Evolutionary conservation across 2,329 filamentous ascomycete species (phyloP), one percentile per base, ranked within the genome.

Genomic region (Exophiala mesophila): DNA sequence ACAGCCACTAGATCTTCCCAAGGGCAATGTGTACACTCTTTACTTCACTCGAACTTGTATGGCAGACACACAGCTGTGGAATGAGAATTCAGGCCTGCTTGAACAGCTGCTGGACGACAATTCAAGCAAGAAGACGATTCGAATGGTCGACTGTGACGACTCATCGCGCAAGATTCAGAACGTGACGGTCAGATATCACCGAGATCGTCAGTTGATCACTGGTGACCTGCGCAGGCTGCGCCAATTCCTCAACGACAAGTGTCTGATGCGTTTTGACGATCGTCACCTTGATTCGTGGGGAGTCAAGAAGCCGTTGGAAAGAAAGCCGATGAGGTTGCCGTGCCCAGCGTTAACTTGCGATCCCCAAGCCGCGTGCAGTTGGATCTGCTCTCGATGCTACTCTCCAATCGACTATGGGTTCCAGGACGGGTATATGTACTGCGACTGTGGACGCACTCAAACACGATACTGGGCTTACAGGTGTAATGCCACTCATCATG

Each of bases 351-450:
- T 12, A 2, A 12, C 42, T 3, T 68, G 63, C 39, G 39, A 49
- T 19, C 24, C 35, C 12, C 40, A 33, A 3, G 36, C 15, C 12
- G 9, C 26, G 33, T 43, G 33, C 13, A 44, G 55, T 8, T 58
- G 52, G 59, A 39, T 57, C 7, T 63, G 60, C 33, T 52, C 47
- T 2, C 18, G 26, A 5, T 64, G 61, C 38, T 13, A 50, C 17
- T 45, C 41, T n/a, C 45, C 50, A 3, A 38, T 62, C 17, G 56
- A 61, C 33, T 62, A 53, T 49, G 57, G 60, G 28, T 55, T 48
- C 29, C 39, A 48, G 2, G 61, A 63, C 37, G 21, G 55, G 2
- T 58, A 53, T 18, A 32, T 68, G 8, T 67, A 67, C 46, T 69
- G 66, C 32, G 58, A 62, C 12, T 69, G 66, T 37, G 65, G 65